These are phyloP conservation scores for Ceriops decandra DNA, from an alignment of 345 rosid genomes.

Conservation along the genomic window DNA sequence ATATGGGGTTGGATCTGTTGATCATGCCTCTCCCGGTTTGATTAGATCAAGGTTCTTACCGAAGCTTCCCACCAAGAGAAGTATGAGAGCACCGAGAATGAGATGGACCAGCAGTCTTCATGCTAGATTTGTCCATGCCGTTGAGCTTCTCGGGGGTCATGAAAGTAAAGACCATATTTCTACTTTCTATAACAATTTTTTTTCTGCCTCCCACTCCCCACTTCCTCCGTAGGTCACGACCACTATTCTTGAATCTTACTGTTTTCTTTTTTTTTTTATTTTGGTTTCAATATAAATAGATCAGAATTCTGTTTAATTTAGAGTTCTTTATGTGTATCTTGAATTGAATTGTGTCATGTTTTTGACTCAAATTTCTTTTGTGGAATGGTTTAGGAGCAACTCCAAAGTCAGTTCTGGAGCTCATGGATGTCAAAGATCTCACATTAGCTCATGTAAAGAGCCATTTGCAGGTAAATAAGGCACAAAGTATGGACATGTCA, in stretches of 20 bases:
- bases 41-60: constrained; percentile 71
- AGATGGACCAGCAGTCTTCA: constrained; percentile 92
- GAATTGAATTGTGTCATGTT: not conserved
- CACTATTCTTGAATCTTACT: not conserved
- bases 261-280: constrained; percentile 5
- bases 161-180: constrained; percentile 49
- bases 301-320: not conserved
- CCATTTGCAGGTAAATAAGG: constrained; percentile 71
- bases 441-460: constrained; percentile 89
- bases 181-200: not conserved
- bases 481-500: no score
- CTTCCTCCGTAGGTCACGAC: constrained; percentile 5
- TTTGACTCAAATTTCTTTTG: not conserved
- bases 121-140: constrained; percentile 78
- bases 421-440: constrained; percentile 88
- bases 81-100: constrained; percentile 95
- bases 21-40: constrained; percentile 31
- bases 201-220: not conserved
- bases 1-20: constrained; percentile 40
- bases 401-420: constrained; percentile 85
- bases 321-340: not conserved
- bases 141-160: constrained; percentile 92
- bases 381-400: constrained; percentile 61
- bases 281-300: constrained; percentile 1
- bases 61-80: constrained; percentile 58